Conservation (phyloP, 2,329 filamentous ascomycete species). For the Nemania abortiva region DNA sequence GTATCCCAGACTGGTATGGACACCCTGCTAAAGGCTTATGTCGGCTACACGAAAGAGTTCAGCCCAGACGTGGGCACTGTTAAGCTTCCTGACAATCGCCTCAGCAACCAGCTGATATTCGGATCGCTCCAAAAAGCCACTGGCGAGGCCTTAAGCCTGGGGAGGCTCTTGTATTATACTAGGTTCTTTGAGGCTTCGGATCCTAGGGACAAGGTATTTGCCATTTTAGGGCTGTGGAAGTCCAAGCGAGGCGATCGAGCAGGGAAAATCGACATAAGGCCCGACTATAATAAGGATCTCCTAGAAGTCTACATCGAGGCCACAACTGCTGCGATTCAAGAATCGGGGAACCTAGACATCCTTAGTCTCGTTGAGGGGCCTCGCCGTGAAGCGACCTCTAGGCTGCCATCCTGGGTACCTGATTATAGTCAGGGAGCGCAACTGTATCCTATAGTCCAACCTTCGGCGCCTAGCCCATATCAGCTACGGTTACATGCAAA, state of each 20-base stretch:
- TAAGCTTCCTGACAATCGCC: conserved; percentile 26
- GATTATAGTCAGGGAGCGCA: conserved; percentile 17
- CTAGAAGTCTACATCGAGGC: conserved; percentile 25
- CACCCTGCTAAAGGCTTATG: conserved; percentile 24
- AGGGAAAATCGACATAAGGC: not conserved
- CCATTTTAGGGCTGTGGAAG: conserved; percentile 24
- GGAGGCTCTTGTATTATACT: conserved; percentile 24
- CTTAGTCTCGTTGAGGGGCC: conserved; percentile 24
- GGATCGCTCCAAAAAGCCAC: conserved; percentile 10
- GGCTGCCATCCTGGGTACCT: conserved; percentile 27
- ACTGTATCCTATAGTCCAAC: conserved; percentile 19
- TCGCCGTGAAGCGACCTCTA: not conserved
- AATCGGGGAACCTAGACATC: conserved; percentile 23
- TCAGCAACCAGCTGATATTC: conserved; percentile 30
- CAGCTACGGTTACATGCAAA: not conserved
- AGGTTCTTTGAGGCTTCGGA: conserved; percentile 24
- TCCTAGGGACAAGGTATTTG: conserved; percentile 25
- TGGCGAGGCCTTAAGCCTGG: not conserved
- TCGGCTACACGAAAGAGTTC: conserved; percentile 6
- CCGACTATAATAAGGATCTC: conserved; percentile 14
- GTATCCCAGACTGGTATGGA: conserved; percentile 19
- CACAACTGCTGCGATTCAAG: conserved; percentile 24
- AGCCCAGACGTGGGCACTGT: conserved; percentile 3
- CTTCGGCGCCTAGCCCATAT: not conserved
- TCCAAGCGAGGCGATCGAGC: not conserved